phyloP scores from a whole-genome alignment of 306 rosid species.

The Macrotyloma uniflorum region DNA sequence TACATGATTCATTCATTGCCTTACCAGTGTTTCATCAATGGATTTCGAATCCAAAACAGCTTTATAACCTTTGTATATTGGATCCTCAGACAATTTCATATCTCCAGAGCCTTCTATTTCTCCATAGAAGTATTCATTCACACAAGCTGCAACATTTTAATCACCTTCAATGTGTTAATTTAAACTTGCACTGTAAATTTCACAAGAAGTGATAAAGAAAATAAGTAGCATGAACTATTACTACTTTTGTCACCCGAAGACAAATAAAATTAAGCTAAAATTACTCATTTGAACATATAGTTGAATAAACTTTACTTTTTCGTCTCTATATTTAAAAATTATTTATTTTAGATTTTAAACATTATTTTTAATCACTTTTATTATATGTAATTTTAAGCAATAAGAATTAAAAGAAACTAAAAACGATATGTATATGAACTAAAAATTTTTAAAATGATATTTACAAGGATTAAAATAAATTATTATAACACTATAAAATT shows the following conservation, averaged over 20 bases:
- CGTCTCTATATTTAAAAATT: too few relatives aligned
- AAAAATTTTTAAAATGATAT: too few relatives aligned
- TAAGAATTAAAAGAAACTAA: too few relatives aligned
- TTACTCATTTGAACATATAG: too few relatives aligned
- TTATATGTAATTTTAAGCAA: too few relatives aligned
- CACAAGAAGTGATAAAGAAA: not conserved
- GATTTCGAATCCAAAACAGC: constrained; percentile 95
- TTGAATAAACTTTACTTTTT: too few relatives aligned
- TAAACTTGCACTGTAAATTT: not conserved
- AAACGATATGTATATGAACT: too few relatives aligned
- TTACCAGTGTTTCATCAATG: constrained; percentile 79
- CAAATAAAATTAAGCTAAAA: too few relatives aligned
- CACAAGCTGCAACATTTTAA: constrained; percentile 74
- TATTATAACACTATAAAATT: too few relatives aligned
- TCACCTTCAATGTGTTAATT: not conserved
- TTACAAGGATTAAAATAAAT: too few relatives aligned
- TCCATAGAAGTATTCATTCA: constrained; percentile 69
- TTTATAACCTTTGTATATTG: constrained; percentile 77
- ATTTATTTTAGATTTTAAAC: too few relatives aligned
- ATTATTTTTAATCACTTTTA: too few relatives aligned
- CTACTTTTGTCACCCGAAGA: not conserved
- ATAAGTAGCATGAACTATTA: not conserved
- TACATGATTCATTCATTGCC: not conserved
- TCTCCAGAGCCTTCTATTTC: constrained; percentile 48
- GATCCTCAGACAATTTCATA: constrained; percentile 51